A percentile compares a stretch with the other conserved stretches of the same genome.
Conservation (phyloP, 345 rosid species). For the Syzygium aqueum region DNA sequence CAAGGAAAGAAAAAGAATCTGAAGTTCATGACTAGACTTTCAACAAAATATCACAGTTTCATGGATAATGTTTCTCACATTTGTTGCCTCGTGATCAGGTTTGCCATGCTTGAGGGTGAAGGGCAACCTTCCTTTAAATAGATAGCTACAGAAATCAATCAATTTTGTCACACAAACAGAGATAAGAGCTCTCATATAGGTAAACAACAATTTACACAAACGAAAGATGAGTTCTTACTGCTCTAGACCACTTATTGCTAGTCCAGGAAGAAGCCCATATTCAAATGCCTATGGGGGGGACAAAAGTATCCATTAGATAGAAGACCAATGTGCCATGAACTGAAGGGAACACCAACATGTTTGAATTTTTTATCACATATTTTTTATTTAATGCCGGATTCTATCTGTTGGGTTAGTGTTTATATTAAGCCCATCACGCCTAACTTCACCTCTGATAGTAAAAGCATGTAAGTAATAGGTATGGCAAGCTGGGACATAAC, state of each 20-base stretch:
- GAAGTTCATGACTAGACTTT: not conserved
- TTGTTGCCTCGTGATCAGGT: constrained; percentile 84
- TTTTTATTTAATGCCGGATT: not conserved
- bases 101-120: constrained; percentile 82
- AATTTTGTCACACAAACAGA: not conserved
- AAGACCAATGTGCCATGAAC: not conserved
- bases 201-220: not conserved
- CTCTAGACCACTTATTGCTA: constrained; percentile 71
- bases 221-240: constrained; percentile 42
- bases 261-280: constrained; percentile 79
- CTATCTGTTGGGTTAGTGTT: not conserved
- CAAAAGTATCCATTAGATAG: not conserved
- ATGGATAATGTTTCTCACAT: constrained; percentile 32
- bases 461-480: not conserved
- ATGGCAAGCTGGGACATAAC: not conserved
- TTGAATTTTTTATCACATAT: not conserved
- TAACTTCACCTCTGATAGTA: not conserved
- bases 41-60: not conserved
- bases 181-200: not conserved
- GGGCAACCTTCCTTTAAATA: constrained; percentile 66
- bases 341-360: not conserved
- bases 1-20: not conserved
- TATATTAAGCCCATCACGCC: not conserved
- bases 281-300: constrained; percentile 55
- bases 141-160: constrained; percentile 43